Conservation (phyloP, 2,329 filamentous ascomycete species). For the Falciphora oryzae region DNA sequence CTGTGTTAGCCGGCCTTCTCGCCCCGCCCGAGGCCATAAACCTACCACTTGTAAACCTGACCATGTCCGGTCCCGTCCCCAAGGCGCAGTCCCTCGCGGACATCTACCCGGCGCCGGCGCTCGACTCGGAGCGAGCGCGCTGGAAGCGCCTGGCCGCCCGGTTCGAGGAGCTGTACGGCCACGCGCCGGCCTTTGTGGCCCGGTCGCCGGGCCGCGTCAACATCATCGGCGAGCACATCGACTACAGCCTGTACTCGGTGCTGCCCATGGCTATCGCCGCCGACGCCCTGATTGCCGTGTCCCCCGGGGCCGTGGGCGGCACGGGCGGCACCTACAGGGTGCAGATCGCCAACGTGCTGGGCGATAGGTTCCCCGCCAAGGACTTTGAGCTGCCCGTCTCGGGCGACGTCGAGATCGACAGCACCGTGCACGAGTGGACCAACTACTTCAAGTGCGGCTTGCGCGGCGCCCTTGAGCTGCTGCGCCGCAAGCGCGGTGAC, state of each 20-base stretch:
- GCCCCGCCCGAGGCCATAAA: not conserved
- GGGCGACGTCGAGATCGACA: conserved; percentile 66
- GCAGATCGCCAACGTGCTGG: conserved; percentile 73
- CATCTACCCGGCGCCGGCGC: conserved; percentile 74
- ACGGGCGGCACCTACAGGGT: conserved; percentile 55
- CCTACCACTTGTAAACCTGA: not conserved
- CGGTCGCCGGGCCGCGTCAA: conserved; percentile 93
- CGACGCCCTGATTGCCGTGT: conserved; percentile 83
- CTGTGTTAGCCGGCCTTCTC: not conserved
- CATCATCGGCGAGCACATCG: conserved; percentile 98
- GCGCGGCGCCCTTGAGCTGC: conserved; percentile 70
- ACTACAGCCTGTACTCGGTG: conserved; percentile 95
- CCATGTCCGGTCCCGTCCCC: conserved; percentile 60
- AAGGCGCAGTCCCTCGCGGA: conserved; percentile 68
- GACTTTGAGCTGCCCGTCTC: conserved; percentile 65
- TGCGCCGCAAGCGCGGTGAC: conserved; percentile 60
- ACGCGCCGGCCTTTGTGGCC: conserved; percentile 71
- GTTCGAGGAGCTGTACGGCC: conserved; percentile 67
- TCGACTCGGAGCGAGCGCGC: conserved; percentile 61
- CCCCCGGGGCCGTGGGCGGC: conserved; percentile 41
- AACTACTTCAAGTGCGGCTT: conserved; percentile 98
- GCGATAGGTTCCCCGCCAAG: conserved; percentile 66
- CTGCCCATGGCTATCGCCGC: conserved; percentile 92
- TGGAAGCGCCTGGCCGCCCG: conserved; percentile 68
- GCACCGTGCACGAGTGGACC: conserved; percentile 84